Base-by-base conservation (phyloP, 148 eudicot genomes). In the Diospyros kaki region DNA sequence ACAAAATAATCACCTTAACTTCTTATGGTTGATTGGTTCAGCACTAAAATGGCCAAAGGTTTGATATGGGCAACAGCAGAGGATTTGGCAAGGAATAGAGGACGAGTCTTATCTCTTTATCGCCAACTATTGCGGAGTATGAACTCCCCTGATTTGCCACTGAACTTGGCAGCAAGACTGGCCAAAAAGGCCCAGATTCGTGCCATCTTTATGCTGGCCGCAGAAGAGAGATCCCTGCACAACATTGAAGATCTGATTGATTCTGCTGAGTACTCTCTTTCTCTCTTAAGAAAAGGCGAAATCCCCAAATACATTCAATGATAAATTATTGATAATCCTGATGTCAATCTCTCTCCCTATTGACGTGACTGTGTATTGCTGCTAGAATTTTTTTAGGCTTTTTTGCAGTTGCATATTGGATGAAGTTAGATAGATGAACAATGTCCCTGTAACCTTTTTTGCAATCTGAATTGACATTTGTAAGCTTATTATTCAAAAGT, bases 11-110 rank as follows among this genome's bases (percentile, higher is more conserved):
- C 1, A 48, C 48, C 15, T 28, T 68, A 1, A 41, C 51, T 68
- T 51, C 54, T 17, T 2, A 45, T 46, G 55, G 39, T 18, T 45
- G 70, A 46, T 66, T 18, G 56, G 43, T 40, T 69, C 73, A 69
- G 73, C 12, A 5, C 15, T 50, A n/a, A 76, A 69, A 76, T 76
- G 79, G 69, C 69, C 59, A 76, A 62, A 70, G 69, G 79, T 71
- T 64, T 76, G 68, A 69, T 76, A 59, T 76, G 79, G 74, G 74
- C 79, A 6, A 76, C 74, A 53, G 74, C 74, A 39, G 79, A 76
- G 52, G 79, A 76, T 76, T 62, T 76, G 66, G 79, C 74, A 11
- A 62, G 69, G 69, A 76, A 69, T 53, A 76, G 79, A 69, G 79
- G 75, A 42, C 60, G 52, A 18, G 79, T 76, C 41, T 53, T 76